phyloP scores from a whole-genome alignment of 192 early-diverging fungal species.

The Rhizoclosmatium sp. region DNA sequence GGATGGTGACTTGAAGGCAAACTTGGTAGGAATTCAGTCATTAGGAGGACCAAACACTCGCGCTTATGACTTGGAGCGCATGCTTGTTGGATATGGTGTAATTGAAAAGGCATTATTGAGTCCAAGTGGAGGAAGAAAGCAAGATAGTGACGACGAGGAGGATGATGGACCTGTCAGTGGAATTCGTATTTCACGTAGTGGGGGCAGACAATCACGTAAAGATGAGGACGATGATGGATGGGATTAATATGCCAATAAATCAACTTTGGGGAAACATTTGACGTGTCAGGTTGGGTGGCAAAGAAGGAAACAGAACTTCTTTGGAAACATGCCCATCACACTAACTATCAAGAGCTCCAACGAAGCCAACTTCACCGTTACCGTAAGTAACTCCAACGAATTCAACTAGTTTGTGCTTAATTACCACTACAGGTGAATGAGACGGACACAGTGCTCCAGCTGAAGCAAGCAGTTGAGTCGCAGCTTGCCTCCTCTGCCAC shows the following conservation, averaged over 20 bases:
- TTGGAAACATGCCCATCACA: slow-evolving; percentile 49
- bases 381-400: slow-evolving; percentile 52
- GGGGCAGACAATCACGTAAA: slow-evolving; percentile 12
- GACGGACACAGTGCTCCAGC: slow-evolving; percentile 67
- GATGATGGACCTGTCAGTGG: slow-evolving; percentile 32
- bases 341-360: slow-evolving; percentile 79
- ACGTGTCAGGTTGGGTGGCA: not conserved
- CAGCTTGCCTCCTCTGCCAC: slow-evolving; percentile 52
- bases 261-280: not conserved
- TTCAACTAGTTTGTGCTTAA: not conserved
- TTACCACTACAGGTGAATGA: slow-evolving; percentile 23
- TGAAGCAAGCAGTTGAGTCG: slow-evolving; percentile 80
- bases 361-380: slow-evolving; percentile 75
- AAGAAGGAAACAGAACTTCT: not conserved
- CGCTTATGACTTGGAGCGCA: slow-evolving; percentile 57
- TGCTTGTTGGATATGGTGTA: slow-evolving; percentile 48
- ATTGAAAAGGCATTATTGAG: slow-evolving; percentile 31
- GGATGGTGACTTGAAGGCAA: slow-evolving; percentile 82
- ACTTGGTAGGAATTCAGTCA: slow-evolving; percentile 80
- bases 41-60: slow-evolving; percentile 86
- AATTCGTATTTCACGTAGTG: slow-evolving; percentile 35
- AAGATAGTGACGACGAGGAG: slow-evolving; percentile 48
- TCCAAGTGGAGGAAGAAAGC: slow-evolving; percentile 14
- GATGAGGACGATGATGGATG: slow-evolving; percentile 54
- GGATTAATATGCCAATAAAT: slow-evolving; percentile 36